These are phyloP conservation scores for Arthrobotrys musiformis DNA, from an alignment of 2,329 filamentous ascomycete species.

Conservation along the genomic window DNA sequence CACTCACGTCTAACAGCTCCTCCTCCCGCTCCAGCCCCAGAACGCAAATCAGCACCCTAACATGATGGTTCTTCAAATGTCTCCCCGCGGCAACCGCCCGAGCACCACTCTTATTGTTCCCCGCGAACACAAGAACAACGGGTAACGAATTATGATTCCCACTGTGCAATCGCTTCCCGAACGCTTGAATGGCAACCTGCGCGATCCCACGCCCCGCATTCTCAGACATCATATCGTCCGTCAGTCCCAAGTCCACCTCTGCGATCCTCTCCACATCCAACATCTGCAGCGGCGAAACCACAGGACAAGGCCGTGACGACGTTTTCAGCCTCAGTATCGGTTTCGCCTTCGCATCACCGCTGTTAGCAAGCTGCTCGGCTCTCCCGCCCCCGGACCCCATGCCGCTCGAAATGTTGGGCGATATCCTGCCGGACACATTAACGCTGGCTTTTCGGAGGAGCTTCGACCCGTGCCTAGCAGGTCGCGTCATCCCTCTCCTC, in stretches of 20 bases:
- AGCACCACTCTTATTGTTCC: constrained; percentile 91
- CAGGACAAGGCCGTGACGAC: constrained; percentile 67
- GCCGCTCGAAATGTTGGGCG: constrained; percentile 48
- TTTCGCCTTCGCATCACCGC: constrained; percentile 57
- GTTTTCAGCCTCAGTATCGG: constrained; percentile 44
- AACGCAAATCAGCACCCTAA: constrained; percentile 83
- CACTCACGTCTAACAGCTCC: constrained; percentile 73
- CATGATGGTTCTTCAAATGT: constrained; percentile 84
- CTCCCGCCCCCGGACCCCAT: constrained; percentile 37
- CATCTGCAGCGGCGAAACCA: constrained; percentile 81
- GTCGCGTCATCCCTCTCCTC: constrained; percentile 62
- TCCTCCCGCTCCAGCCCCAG: constrained; percentile 84
- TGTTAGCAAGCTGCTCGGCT: constrained; percentile 57
- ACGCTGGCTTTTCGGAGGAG: constrained; percentile 57
- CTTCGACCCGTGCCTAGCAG: constrained; percentile 42
- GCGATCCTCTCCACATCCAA: constrained; percentile 92
- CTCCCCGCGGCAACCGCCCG: constrained; percentile 85
- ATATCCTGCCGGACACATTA: constrained; percentile 44
- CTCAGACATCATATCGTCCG: constrained; percentile 89
- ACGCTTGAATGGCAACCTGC: constrained; percentile 78
- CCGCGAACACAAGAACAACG: constrained; percentile 81
- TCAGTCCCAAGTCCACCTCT: constrained; percentile 84
- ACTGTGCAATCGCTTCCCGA: constrained; percentile 68
- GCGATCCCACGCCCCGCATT: constrained; percentile 90
- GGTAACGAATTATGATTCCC: constrained; percentile 66